Evolutionary conservation across 2,329 filamentous ascomycete genomes (phyloP).

Genomic region (Blastomyces gilchristii): DNA sequence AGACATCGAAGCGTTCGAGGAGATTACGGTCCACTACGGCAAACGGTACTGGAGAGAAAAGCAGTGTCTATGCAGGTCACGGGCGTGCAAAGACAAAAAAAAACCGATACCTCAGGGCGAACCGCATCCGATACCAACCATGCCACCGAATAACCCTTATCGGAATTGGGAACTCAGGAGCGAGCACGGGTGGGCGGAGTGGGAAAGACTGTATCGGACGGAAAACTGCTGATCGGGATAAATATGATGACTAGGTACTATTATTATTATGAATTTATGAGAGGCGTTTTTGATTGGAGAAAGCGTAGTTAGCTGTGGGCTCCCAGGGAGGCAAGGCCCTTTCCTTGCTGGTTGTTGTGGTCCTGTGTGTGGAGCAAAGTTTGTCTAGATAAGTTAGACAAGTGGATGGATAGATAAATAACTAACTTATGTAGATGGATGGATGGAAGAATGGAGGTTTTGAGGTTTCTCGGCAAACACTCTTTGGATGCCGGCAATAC

Average conservation of each 20-base stretch:
- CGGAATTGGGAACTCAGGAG: not conserved
- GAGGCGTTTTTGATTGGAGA: not conserved
- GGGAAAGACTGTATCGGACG: not conserved
- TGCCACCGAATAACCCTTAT: not conserved
- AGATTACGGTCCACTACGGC: slow-evolving; percentile 28
- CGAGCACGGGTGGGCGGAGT: not conserved
- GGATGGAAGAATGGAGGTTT: not conserved
- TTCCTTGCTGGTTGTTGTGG: not conserved
- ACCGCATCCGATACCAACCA: not conserved
- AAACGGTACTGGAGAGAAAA: not conserved
- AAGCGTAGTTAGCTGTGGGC: not conserved
- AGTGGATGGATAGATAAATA: not conserved
- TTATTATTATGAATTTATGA: not conserved
- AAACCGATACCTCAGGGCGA: not conserved
- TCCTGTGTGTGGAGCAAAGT: not conserved
- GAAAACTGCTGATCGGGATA: not conserved
- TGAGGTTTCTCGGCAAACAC: not conserved
- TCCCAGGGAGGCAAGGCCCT: not conserved
- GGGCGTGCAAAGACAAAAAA: not conserved
- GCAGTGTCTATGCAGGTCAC: not conserved
- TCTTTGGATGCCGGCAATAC: not conserved
- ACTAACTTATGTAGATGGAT: not conserved
- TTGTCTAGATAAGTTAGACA: not conserved
- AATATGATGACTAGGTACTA: no score
- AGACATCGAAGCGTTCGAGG: slow-evolving; percentile 25